Conservation (phyloP, 306 rosid genomes). For the Canavalia gladiata region DNA sequence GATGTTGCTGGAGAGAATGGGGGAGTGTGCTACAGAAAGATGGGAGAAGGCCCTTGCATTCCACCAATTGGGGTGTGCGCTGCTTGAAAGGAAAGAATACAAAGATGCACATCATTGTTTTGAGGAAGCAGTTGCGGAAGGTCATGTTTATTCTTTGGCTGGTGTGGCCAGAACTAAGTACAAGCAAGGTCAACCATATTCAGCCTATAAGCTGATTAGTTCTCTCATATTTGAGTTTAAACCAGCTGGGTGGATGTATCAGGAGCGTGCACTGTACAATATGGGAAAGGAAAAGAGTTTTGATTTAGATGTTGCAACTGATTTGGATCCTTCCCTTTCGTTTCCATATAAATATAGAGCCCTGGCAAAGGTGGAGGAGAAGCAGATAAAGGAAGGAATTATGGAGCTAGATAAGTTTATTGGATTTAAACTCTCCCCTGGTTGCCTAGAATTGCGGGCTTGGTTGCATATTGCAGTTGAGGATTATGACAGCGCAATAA, state of each 20-base stretch:
- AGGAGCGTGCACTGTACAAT: conserved; percentile 78
- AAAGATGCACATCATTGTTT: conserved; percentile 66
- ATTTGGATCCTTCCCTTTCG: conserved; percentile 78
- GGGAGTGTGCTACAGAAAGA: conserved; percentile 63
- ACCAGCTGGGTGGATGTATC: conserved; percentile 93
- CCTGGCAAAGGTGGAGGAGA: conserved; percentile 68
- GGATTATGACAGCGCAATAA: conserved; percentile 71
- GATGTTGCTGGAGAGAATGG: conserved; percentile 75
- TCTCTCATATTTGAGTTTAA: conserved; percentile 69
- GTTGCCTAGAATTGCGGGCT: conserved; percentile 78
- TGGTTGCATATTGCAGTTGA: conserved; percentile 71
- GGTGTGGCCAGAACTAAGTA: conserved; percentile 81
- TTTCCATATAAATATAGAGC: conserved; percentile 80
- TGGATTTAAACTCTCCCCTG: conserved; percentile 73
- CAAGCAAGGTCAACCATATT: conserved; percentile 78
- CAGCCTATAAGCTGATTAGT: conserved; percentile 75
- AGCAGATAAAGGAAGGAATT: conserved; percentile 68
- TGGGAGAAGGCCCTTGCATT: conserved; percentile 79
- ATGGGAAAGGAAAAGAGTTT: conserved; percentile 72
- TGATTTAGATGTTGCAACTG: conserved; percentile 79
- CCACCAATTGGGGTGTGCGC: conserved; percentile 79
- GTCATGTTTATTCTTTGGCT: conserved; percentile 78
- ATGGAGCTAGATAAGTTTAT: conserved; percentile 71
- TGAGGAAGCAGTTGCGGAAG: conserved; percentile 68
- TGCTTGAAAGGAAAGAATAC: conserved; percentile 73